phyloP scores from a whole-genome alignment of 177 flowering plant genomes.

The Vitis hybrid region DNA sequence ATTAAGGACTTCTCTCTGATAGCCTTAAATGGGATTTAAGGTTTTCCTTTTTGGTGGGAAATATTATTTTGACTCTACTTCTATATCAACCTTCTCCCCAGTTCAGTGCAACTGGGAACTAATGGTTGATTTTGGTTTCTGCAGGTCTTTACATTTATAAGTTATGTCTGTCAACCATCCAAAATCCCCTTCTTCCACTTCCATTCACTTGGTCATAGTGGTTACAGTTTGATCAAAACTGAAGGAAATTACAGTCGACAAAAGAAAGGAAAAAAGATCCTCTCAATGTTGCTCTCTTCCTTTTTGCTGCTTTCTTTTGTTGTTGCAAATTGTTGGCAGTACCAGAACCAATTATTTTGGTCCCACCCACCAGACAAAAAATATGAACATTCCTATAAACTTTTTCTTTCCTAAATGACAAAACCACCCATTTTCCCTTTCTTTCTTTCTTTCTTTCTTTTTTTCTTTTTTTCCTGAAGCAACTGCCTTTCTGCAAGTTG shows the following conservation, averaged over 20 bases:
- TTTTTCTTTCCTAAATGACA: slow-evolving; percentile 34
- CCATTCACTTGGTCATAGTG: neutral
- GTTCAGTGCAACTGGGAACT: too few relatives aligned
- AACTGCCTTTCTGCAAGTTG: slow-evolving; percentile 37
- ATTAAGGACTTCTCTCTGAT: neutral
- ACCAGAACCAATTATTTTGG: slow-evolving; percentile 14
- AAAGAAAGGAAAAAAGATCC: neutral
- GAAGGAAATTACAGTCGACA: neutral
- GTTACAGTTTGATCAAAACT: neutral
- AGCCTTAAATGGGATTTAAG: neutral
- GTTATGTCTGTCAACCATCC: too few relatives aligned
- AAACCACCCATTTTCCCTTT: slow-evolving; percentile 35
- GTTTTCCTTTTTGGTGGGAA: neutral
- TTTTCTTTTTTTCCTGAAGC: slow-evolving; percentile 23
- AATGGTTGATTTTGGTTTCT: neutral
- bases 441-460: too few relatives aligned
- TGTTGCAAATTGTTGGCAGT: slow-evolving; percentile 15
- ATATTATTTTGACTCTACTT: neutral
- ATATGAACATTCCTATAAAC: slow-evolving; percentile 28
- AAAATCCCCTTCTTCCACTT: neutral
- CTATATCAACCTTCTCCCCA: too few relatives aligned
- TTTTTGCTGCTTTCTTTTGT: slow-evolving; percentile 10
- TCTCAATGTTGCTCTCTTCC: neutral
- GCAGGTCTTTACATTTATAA: neutral
- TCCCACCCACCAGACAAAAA: slow-evolving; percentile 33